Base-by-base conservation (phyloP, 371 early-diverging fungal genomes). In the Lichtheimia ornata region DNA sequence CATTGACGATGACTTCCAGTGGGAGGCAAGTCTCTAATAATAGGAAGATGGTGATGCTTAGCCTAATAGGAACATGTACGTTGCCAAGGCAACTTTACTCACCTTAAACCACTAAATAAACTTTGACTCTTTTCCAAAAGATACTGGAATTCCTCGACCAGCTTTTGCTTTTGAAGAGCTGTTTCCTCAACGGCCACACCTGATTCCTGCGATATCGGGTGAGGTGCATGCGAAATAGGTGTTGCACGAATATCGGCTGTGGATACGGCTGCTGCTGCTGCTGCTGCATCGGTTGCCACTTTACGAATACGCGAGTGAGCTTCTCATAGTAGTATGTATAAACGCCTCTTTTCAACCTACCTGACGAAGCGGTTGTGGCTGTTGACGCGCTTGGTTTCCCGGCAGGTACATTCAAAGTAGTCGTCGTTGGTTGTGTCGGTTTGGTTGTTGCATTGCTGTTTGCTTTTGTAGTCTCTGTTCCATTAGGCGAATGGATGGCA, bases 71-170 rank as follows among this genome's bases (percentile, higher is more conserved):
- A 22, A 35, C 27, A 42, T 18, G 17, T 28, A 30, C 30, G 25
- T 30, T 7, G 5, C n/a, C 15, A 4, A 30, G 11, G 24, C 17
- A 28, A 40, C 4, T 2, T 15, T 5, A n/a, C 30, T 58, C 82
- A 91, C 94, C 93, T 81, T 45, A 98, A 73, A 1, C 97, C 97
- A n/a, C 93, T 88, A 72, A 98, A 98, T 30, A 96, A 74, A 69
- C 94, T 95, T 74, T 98, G 97, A 62, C 94, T 93, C 72, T 97
- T 98, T 64, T 98, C 97, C 25, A 96, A 72, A n/a, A 97, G 74
- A 64, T 94, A 96, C 58, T 94, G 93, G 64, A 96, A 98, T 71
- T 97, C 96, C 58, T 91, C 91, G 0, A 91, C 90, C 6, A 81
- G 52, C 40, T 86, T 84, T 41, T 74, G 76, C 50, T 74, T 74